Base-by-base conservation (phyloP, 2,329 filamentous ascomycete species). In the Hypomyces perniciosus region DNA sequence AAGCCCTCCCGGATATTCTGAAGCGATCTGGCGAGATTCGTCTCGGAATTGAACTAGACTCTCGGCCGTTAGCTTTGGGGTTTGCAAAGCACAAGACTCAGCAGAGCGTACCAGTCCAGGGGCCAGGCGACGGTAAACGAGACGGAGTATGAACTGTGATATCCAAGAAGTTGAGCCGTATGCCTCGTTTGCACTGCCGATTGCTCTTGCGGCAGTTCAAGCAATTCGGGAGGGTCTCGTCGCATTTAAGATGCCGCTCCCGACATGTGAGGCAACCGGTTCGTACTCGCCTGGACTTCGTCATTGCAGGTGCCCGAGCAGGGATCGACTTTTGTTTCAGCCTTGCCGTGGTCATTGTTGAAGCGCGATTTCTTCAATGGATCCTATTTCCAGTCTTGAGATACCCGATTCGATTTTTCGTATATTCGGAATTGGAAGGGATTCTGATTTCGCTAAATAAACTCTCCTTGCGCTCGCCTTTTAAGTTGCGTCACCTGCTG, bases 201-300 rank as follows among this genome's bases (percentile, higher is more conserved):
- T 84, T 91, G 47, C 91, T 93, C 70, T 95, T 96, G 53, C 83
- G 81, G 69, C 92, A 96, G 62, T 96, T 96, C 61, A 86, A 75
- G 56, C 79, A 83, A 33, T 76, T 72, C 5, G 78, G 79, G 4
- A 70, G 61, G 5, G 76, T 84, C 67, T 95, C 90, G 63, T 96
- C 91, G 67, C 91, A 96, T 68, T 96, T 96, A 46, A 96, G 74
- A 73, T 96, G 91, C 43, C 90, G 77, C 67, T 95, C 88, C 59
- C 91, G 79, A 68, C 91, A 96, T 2, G 91, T 96, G 57, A 96
- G 72, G 66, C 91, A 96, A 35, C 91, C 91, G 3, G 91, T 96
- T 43, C 92, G 83, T 13, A 95, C 90, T 57, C 91, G 79, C 70
- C 86, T 92, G n/a, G 89, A 56, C 53, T 66, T 66, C 2, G 51